Base-by-base conservation (phyloP, 2,329 filamentous ascomycete genomes). In the Cladosporium sp. region DNA sequence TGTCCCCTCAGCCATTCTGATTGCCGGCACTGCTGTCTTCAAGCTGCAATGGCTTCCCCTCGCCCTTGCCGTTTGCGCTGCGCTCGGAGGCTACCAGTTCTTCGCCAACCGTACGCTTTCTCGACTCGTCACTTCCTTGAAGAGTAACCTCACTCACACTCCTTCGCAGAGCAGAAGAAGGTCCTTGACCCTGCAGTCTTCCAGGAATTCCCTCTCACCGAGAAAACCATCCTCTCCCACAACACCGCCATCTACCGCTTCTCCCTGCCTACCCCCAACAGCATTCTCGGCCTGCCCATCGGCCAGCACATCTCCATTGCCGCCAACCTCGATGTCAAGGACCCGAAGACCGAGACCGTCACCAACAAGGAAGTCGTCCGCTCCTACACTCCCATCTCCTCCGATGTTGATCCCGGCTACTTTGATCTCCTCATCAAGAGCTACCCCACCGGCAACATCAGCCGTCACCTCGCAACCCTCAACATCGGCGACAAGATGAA, bases 161-260 rank as follows among this genome's bases (percentile, higher is more conserved):
- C 13, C 35, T 25, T 32, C 73, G 8, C 28, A 91, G 90, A 86
- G 72, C 81, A 86, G 62, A 85, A 87, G 74, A 91, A 90, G 76
- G 87, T 94, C 63, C 84, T 99, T 66, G 93, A 93, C 78, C 91
- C 92, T 32, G 85, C 87, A 66, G 81, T 82, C 51, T 97, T 96
- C 83, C 91, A 97, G 74, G 84, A 96, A 58, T 97, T 97, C 72
- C 87, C 90, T 73, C 87, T 99, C 67, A 87, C 89, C 75, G 90
- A 97, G 76, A 97, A 97, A 84, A 97, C 88, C 13, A 83, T 95
- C 64, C 87, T 97, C 70, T 96, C 93, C 32, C 94, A 97, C 84
- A 99, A 99, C 81, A 93, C 96, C 60, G 92, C 93, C 75, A 96
- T 99, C 89, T 99, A 97, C 82, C 91, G 94, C 70, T 97, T 97